These are phyloP conservation scores for Ceraceosorus guamensis DNA, from an alignment of 1,284 basidiomycete genomes.

Conservation along the genomic window DNA sequence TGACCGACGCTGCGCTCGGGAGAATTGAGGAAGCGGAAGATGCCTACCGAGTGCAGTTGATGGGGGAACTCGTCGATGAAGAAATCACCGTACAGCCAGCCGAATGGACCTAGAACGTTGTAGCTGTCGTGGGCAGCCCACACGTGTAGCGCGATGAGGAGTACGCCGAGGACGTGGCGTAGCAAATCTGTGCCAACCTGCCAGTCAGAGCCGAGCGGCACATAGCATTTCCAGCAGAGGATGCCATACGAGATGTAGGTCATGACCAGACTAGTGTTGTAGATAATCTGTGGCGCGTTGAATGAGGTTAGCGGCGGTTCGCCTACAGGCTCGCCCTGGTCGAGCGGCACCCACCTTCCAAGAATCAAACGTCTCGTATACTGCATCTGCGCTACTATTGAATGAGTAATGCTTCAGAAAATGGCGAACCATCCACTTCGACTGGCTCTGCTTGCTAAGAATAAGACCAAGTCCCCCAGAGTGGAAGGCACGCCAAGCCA, in stretches of 20 bases:
- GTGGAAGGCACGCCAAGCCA: conserved; percentile 80
- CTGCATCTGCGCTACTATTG: conserved; percentile 42
- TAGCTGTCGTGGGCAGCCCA: conserved; percentile 87
- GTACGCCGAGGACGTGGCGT: conserved; percentile 56
- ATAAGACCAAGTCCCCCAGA: conserved; percentile 78
- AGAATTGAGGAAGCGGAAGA: conserved; percentile 86
- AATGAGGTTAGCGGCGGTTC: neutral
- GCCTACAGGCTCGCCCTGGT: neutral
- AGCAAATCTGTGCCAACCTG: conserved; percentile 80
- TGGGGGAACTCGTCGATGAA: conserved; percentile 85
- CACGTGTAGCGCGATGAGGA: conserved; percentile 76
- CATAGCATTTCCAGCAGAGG: conserved; percentile 38
- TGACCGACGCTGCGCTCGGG: conserved; percentile 84
- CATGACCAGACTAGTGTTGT: conserved; percentile 89
- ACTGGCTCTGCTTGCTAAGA: conserved; percentile 73
- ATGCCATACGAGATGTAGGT: conserved; percentile 58
- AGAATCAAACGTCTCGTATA: conserved; percentile 83
- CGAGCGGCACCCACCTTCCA: conserved; percentile 84
- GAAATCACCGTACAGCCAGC: conserved; percentile 60
- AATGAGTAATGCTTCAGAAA: conserved; percentile 68
- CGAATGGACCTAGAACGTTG: conserved; percentile 70
- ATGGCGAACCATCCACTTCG: conserved; percentile 84
- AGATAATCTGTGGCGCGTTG: conserved; percentile 55
- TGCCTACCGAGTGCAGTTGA: conserved; percentile 88
- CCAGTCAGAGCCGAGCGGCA: conserved; percentile 57